Evolutionary conservation across 2,329 filamentous ascomycete genomes (phyloP).

Genomic region (Beauveria sp.): DNA sequence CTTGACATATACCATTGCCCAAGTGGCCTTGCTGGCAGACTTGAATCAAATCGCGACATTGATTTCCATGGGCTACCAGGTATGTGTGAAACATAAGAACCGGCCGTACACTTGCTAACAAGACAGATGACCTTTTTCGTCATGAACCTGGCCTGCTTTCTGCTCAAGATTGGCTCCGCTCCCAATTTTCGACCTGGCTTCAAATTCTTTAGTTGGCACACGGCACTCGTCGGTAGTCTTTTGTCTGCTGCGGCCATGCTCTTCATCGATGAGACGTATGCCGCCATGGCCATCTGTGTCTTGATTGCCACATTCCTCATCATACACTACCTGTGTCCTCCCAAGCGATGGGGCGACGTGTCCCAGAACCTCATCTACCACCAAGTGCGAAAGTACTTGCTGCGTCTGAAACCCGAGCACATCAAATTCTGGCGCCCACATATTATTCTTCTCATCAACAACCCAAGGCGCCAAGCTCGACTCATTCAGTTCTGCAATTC

Average conservation of each 20-base stretch:
- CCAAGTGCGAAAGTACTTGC: constrained; percentile 79
- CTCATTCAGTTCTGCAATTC: constrained; percentile 89
- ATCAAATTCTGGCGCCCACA: constrained; percentile 93
- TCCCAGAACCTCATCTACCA: constrained; percentile 80
- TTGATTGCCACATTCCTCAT: constrained; percentile 71
- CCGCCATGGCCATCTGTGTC: constrained; percentile 64
- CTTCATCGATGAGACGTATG: constrained; percentile 78
- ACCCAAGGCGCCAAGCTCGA: constrained; percentile 72
- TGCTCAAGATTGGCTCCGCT: constrained; percentile 78
- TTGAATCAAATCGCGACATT: constrained; percentile 85
- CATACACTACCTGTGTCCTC: constrained; percentile 78
- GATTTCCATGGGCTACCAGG: constrained; percentile 82
- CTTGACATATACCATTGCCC: constrained; percentile 66
- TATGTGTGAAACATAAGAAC: constrained; percentile 21
- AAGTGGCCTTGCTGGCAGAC: constrained; percentile 72
- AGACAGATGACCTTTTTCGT: constrained; percentile 76
- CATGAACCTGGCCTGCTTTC: constrained; percentile 79
- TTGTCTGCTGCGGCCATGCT: constrained; percentile 78
- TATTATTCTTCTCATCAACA: constrained; percentile 75
- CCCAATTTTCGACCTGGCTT: constrained; percentile 86
- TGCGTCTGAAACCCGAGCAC: constrained; percentile 77
- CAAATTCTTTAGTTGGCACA: constrained; percentile 83
- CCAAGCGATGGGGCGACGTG: constrained; percentile 85
- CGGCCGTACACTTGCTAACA: constrained; percentile 9
- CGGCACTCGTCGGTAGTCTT: constrained; percentile 66